Base-by-base conservation (phyloP, 495 filamentous ascomycete genomes). In the Acidiella bohemica region DNA sequence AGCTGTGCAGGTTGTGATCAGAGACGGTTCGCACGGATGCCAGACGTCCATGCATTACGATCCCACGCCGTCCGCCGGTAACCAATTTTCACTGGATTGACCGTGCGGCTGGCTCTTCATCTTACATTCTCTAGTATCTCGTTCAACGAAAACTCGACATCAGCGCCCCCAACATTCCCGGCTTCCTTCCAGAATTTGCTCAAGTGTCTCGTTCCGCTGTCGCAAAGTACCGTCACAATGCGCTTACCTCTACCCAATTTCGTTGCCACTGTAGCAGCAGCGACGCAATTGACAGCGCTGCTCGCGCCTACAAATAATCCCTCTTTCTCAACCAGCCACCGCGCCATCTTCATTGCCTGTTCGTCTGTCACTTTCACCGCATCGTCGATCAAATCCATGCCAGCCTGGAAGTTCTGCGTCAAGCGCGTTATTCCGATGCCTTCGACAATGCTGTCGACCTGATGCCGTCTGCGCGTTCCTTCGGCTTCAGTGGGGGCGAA, bases 381-480 rank as follows among this genome's bases (percentile, higher is more conserved):
- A 62, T 93, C 84, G 55, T 93, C 82, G 32, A 99, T 71, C 29
- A 94, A 53, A 42, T 80, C 72, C 46, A 82, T 70, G 0, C 87
- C 92, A 25, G 73, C 81, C 54, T 93, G 83, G 46, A 96, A 87
- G 50, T 95, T 99, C 30, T 74, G 75, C 12, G 90, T 96, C 10
- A 94, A 66, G 1, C 90, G 72, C 54, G 92, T 99, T 51, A 95
- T 82, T 0, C 90, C 90, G 51, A 99, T 86, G 0, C 90, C 90
- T 58, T 99, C 90, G 5, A 99, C 83, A 44, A 99, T 83, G 3
- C 81, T 86, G 64, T 99, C 90, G 27, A 99, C 82, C 64, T 99
- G 90, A 43, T 78, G 75, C 45, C 90, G 66, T 23, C 90, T 65
- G 32, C 90, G 67, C 11, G 90, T 95, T 0, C 90, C 90, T 61